A percentile compares a stretch with the other conserved stretches of the same genome.
phyloP scores from a whole-genome alignment of 73 alveolate genomes.

The Paramecium octaurelia region DNA sequence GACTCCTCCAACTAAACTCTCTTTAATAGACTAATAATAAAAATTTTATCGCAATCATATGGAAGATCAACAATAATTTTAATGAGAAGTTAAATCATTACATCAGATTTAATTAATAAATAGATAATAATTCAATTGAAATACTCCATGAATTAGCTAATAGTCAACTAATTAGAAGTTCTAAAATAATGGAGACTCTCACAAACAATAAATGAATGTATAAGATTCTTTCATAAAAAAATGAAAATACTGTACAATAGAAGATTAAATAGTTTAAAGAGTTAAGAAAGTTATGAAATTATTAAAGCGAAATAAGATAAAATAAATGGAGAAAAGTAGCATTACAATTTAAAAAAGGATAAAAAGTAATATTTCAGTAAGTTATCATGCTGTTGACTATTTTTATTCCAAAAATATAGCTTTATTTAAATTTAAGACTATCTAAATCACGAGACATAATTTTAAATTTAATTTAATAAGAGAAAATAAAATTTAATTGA shows the following conservation, averaged over 20 bases:
- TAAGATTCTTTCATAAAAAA: too few relatives aligned
- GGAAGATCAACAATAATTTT: neutral
- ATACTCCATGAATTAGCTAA: neutral
- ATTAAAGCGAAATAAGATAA: too few relatives aligned
- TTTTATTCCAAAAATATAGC: slow-evolving; percentile 67
- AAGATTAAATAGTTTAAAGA: too few relatives aligned
- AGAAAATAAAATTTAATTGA: slow-evolving; percentile 67
- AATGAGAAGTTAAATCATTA: neutral
- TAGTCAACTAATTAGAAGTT: neutral
- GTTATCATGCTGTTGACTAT: slow-evolving; percentile 68
- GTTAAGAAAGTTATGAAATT: too few relatives aligned
- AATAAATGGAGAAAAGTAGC: too few relatives aligned
- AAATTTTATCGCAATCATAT: neutral
- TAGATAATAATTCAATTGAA: neutral
- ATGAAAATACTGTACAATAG: too few relatives aligned
- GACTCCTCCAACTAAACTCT: neutral
- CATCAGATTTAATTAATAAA: neutral
- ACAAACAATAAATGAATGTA: too few relatives aligned
- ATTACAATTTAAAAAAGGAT: too few relatives aligned
- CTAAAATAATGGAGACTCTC: neutral
- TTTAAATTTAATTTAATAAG: slow-evolving; percentile 74
- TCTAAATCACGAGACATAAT: slow-evolving; percentile 77
- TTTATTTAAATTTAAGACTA: neutral
- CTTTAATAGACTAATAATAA: neutral
- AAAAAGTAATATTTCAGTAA: neutral